Evolutionary conservation across 2,329 filamentous ascomycete species (phyloP).

Genomic region (Juglanconis juglandina): DNA sequence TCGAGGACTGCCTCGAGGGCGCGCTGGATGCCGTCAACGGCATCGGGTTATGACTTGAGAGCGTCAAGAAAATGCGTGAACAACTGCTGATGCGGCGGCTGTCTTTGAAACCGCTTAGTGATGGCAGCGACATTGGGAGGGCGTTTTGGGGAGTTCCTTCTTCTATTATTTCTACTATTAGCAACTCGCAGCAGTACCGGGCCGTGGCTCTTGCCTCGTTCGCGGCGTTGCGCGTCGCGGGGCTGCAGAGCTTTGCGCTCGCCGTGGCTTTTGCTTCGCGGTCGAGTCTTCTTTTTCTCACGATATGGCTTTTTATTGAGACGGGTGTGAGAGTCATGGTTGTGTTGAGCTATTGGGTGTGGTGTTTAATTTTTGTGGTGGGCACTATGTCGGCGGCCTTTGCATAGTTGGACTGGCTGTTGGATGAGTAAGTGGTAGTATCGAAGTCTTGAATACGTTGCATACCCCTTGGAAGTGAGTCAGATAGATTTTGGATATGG

Average conservation of each 20-base stretch:
- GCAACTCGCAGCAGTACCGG: neutral
- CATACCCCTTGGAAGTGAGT: constrained; percentile 4
- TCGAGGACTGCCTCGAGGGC: constrained; percentile 59
- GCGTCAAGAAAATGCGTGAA: constrained; percentile 4
- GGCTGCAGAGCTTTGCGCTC: neutral
- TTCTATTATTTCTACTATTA: constrained; percentile 2
- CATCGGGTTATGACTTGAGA: constrained; percentile 38
- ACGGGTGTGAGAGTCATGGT: neutral
- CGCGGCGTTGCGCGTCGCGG: neutral
- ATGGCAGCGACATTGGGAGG: constrained; percentile 8
- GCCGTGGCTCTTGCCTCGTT: neutral
- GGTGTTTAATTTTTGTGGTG: constrained; percentile 1
- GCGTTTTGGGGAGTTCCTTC: constrained; percentile 9
- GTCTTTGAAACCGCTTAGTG: neutral
- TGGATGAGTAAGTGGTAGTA: neutral
- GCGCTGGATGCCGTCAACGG: constrained; percentile 59
- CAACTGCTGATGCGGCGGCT: constrained; percentile 6
- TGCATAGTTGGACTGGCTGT: neutral
- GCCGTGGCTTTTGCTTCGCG: constrained; percentile 1
- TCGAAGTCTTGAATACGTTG: neutral
- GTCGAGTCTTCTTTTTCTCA: neutral
- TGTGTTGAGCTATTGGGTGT: neutral
- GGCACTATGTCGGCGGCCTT: neutral
- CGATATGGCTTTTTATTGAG: neutral
- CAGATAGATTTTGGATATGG: constrained; percentile 9